Evolutionary conservation across 805 yeast species (phyloP).

Genomic region (Suhomyces xylopsoci): DNA sequence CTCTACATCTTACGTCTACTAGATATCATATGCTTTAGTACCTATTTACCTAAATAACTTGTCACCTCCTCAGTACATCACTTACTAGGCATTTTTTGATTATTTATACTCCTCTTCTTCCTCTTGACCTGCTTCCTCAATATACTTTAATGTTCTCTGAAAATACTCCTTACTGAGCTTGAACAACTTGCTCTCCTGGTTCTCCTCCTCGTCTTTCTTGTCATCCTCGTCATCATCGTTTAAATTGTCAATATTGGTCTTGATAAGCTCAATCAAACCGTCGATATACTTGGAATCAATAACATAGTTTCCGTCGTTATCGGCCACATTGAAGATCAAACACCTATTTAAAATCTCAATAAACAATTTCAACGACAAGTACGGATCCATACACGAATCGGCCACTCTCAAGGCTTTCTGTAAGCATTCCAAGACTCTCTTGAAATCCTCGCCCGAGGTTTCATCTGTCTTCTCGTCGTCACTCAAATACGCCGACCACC

Average conservation of each 20-base stretch:
- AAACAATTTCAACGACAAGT: conserved; percentile 73
- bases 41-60: no score
- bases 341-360: conserved; percentile 88
- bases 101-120: conserved; percentile 20
- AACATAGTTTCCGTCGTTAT: conserved; percentile 53
- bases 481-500: conserved; percentile 65
- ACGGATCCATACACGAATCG: conserved; percentile 86
- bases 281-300: conserved; percentile 75
- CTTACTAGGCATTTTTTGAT: no score
- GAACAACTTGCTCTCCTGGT: conserved; percentile 28
- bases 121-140: conserved; percentile 63
- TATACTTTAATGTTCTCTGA: conserved; percentile 68
- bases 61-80: no score
- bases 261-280: conserved; percentile 80
- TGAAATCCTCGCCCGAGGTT: conserved; percentile 29
- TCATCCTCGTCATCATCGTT: conserved; percentile 23
- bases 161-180: conserved; percentile 42
- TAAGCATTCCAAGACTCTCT: conserved; percentile 84
- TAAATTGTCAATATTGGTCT: conserved; percentile 55
- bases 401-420: conserved; percentile 88
- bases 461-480: conserved; percentile 23
- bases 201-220: conserved; percentile 14
- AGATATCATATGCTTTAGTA: no score
- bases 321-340: conserved; percentile 74
- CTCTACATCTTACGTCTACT: no score